A percentile compares a stretch with the other conserved stretches of the same genome.
phyloP scores from a whole-genome alignment of 768 basidiomycete genomes.

The Tephrocybe sp. region DNA sequence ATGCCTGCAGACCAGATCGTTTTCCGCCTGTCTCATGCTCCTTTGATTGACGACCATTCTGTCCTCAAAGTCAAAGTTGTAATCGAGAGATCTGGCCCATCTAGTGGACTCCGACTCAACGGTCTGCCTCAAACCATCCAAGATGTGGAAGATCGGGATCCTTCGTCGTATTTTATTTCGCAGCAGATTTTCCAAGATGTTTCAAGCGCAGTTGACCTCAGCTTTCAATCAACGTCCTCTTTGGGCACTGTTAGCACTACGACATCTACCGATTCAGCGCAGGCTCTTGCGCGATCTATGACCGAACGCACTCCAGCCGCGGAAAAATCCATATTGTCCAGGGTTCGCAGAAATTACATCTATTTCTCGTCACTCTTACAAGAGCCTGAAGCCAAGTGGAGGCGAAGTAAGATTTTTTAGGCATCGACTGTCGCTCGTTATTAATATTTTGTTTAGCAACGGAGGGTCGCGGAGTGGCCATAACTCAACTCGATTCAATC shows the following conservation, averaged over 20 bases:
- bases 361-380: conserved; percentile 97
- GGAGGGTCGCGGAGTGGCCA: conserved; percentile 86
- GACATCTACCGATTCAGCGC: conserved; percentile 34
- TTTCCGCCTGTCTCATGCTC: conserved; percentile 70
- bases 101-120: conserved; percentile 81
- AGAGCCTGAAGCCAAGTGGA: conserved; percentile 98
- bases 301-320: conserved; percentile 55
- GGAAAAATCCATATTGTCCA: conserved; percentile 80
- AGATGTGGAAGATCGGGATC: conserved; percentile 65
- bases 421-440: conserved; percentile 7
- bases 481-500: conserved; percentile 95
- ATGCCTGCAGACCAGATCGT: conserved; percentile 47
- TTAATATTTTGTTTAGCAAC: conserved; percentile 45
- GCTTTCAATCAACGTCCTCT: conserved; percentile 66
- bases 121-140: conserved; percentile 73
- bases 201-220: conserved; percentile 65
- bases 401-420: conserved; percentile 52
- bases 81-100: conserved; percentile 77
- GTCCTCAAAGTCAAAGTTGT: conserved; percentile 78
- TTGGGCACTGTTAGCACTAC: conserved; percentile 47
- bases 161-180: conserved; percentile 52
- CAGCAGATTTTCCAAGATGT: conserved; percentile 72
- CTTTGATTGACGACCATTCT: conserved; percentile 68
- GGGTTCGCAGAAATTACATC: conserved; percentile 92
- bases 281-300: conserved; percentile 31